A percentile compares a stretch with the other conserved stretches of the same genome.
phyloP scores from a whole-genome alignment of 1,284 basidiomycete species.

The Ganoderma multipileum region DNA sequence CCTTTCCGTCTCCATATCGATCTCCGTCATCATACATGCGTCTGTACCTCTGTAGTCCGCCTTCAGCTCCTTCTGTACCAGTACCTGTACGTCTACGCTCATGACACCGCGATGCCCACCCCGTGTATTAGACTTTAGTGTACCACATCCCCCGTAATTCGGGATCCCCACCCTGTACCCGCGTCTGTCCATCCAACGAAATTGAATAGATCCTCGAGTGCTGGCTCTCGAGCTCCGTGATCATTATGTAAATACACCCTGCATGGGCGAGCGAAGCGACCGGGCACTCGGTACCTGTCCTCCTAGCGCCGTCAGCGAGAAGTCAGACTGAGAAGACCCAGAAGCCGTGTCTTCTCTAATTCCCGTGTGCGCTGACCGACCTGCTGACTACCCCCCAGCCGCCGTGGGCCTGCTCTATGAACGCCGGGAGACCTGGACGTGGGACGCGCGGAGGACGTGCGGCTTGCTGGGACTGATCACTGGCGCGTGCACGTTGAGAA shows the following conservation, averaged over 20 bases:
- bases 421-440: not conserved
- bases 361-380: not conserved
- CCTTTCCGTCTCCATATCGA: not conserved
- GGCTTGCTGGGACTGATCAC: not conserved
- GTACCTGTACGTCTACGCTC: not conserved
- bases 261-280: not conserved
- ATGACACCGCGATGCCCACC: conserved; percentile 4
- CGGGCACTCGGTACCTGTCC: not conserved
- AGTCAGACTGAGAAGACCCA: not conserved
- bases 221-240: not conserved
- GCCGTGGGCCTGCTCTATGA: not conserved
- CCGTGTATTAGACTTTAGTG: conserved; percentile 1
- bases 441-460: not conserved
- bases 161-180: not conserved
- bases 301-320: not conserved
- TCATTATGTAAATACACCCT: not conserved
- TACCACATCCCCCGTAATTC: not conserved
- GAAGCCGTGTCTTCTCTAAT: not conserved
- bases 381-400: not conserved
- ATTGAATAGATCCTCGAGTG: not conserved
- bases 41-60: not conserved
- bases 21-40: not conserved
- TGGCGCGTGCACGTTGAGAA: not conserved
- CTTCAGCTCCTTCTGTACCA: not conserved
- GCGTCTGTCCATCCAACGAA: not conserved